Evolutionary conservation across 2,329 filamentous ascomycete species (phyloP).

Genomic region (Leptographium procerum): DNA sequence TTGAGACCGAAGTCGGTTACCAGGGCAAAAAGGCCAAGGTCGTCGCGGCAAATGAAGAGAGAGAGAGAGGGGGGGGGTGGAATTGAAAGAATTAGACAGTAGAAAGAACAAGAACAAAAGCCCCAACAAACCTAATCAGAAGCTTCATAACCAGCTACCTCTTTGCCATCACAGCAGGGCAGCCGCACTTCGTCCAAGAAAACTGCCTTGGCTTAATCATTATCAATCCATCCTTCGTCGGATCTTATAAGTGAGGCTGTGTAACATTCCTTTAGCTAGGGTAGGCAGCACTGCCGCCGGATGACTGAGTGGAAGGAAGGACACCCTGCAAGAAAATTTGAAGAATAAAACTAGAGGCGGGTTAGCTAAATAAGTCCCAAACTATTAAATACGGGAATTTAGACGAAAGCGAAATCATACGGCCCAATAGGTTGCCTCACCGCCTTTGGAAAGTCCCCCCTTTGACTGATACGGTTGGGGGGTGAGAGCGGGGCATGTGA

Average conservation of each 20-base stretch:
- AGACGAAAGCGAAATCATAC: not conserved
- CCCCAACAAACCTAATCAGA: not conserved
- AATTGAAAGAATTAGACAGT: not conserved
- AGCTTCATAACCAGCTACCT: not conserved
- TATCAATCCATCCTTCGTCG: not conserved
- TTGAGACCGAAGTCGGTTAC: conserved; percentile 51
- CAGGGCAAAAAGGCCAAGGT: conserved; percentile 37
- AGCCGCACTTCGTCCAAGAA: not conserved
- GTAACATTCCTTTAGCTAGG: not conserved
- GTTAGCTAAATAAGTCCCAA: not conserved
- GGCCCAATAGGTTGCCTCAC: not conserved
- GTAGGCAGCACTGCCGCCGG: not conserved
- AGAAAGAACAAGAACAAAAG: not conserved
- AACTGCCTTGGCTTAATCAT: not conserved
- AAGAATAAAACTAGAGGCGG: not conserved
- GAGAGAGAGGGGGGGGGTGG: not conserved
- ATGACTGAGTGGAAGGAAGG: too few relatives aligned
- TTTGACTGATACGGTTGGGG: not conserved
- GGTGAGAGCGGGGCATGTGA: not conserved
- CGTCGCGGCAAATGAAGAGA: conserved; percentile 38
- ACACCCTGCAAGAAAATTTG: not conserved
- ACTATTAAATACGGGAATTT: too few relatives aligned
- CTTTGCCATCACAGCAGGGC: not conserved
- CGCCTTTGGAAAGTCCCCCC: not conserved
- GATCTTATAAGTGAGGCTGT: not conserved